Percentiles rank a stretch among this genome's conserved stretches.
Evolutionary conservation across 2,329 filamentous ascomycete species (phyloP).

Genomic region (Scytalidium lignicola): DNA sequence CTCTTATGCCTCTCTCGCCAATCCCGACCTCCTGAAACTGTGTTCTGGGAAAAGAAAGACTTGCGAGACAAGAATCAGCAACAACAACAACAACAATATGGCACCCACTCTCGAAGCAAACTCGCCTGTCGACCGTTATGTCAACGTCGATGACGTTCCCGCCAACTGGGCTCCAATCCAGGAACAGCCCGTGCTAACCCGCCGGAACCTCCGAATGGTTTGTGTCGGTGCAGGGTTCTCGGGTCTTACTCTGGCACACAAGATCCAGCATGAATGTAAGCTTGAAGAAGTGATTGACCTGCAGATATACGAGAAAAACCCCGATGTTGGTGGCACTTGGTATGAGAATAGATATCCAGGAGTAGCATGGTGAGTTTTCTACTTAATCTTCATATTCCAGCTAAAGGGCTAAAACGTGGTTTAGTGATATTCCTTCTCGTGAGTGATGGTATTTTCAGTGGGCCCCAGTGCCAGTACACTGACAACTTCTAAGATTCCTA

Average conservation of each 20-base stretch:
- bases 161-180: constrained; percentile 3
- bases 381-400: no score
- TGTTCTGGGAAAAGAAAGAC: no score
- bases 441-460: constrained; percentile 12
- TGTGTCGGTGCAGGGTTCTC: constrained; percentile 17
- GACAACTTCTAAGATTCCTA: constrained; percentile 45
- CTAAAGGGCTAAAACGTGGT: not conserved
- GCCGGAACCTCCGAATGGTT: constrained; percentile 9
- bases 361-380: constrained; percentile 10
- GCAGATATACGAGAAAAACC: constrained; percentile 51
- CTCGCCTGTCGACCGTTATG: not conserved
- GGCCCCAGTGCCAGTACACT: constrained; percentile 55
- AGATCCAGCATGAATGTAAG: constrained; percentile 7
- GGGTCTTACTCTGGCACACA: constrained; percentile 32
- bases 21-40: no score
- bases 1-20: no score
- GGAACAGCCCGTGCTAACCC: constrained; percentile 4
- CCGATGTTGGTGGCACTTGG: constrained; percentile 48
- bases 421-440: constrained; percentile 32
- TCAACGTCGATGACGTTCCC: not conserved
- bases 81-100: not conserved
- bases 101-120: not conserved
- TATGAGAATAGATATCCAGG: constrained; percentile 37
- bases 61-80: not conserved
- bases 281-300: constrained; percentile 47